Percentiles rank a stretch among this genome's conserved stretches.
These are phyloP conservation scores for Micractinium conductrix DNA, from an alignment of 139 green algal species.

Conservation along the genomic window DNA sequence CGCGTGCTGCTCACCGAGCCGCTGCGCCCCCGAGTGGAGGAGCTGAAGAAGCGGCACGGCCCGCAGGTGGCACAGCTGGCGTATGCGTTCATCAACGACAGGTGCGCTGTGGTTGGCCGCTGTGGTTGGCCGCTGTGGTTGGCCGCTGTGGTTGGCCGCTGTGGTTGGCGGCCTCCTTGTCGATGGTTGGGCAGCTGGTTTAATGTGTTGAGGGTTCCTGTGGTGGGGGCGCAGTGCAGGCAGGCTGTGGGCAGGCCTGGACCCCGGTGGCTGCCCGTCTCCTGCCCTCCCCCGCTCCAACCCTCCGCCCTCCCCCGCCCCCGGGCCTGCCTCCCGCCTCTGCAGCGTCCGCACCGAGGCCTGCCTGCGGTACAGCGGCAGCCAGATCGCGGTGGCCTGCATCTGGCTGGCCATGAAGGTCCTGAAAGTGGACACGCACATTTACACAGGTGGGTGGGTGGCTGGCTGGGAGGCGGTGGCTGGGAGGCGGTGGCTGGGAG, in stretches of 20 bases:
- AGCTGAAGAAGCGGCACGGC: background rate
- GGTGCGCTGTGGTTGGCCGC: background rate
- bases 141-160: background rate
- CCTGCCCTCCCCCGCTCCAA: background rate
- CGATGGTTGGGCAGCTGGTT: too few species aligned
- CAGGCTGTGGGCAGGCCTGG: too few species aligned
- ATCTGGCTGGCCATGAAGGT: slow-evolving; percentile 47
- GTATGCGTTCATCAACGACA: background rate
- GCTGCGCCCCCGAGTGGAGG: background rate
- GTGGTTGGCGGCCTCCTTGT: background rate
- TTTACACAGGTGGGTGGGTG: background rate
- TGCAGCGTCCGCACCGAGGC: slow-evolving; percentile 36
- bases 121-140: too few species aligned
- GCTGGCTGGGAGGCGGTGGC: too few species aligned
- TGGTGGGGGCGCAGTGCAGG: too few species aligned
- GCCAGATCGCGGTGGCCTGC: slow-evolving; percentile 27
- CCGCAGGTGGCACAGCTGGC: background rate
- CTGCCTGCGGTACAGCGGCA: slow-evolving; percentile 27
- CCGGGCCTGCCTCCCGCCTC: background rate
- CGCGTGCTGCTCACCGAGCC: background rate
- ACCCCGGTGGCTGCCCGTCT: background rate
- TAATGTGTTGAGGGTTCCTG: too few species aligned
- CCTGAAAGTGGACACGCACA: background rate
- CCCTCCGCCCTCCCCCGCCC: too few species aligned
- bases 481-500: too few species aligned